Evolutionary conservation across 352 stramenopile species (phyloP), one percentile per base, ranked within the genome.

Genomic region (Poterioochromonas sp.): DNA sequence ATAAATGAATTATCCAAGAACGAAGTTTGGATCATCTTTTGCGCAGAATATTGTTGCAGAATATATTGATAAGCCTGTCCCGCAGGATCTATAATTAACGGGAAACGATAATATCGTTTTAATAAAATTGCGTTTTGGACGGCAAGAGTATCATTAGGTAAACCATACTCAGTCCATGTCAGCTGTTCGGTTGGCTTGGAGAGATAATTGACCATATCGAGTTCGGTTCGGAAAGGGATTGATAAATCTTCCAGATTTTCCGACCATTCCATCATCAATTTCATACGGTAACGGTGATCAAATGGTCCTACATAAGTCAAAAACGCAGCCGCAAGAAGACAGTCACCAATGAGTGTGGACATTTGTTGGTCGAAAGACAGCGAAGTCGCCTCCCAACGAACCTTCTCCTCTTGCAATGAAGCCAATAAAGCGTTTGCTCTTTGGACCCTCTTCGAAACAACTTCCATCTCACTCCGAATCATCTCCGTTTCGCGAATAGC

Each of bases 101-200:
- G 95, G 84, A 98, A 99, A 1, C 97, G 88, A 79, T 96, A 90
- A 83, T 96, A 98, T 15, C 94, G 88, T 80, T 97, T 88, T 43
- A 99, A 82, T 80, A 99, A 98, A 71, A 99, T 97, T 11, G 94
- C 96, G 84, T 99, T 99, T 82, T 99, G 95, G 71, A 98, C 90
- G 86, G 92, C 99, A 1, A 99, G 84, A 62, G 96, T 90, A 79
- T 99, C 97, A 0, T 89, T 89, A 5, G 96, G 95, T 63, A 99
- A 86, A 37, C 97, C 95, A 76, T 94, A 47, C 76, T 93, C 91
- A 41, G 54, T 43, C 85, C 85, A 89, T 76, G 93, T 85, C 32
- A 97, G 81, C 49, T 97, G 90, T 76, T 98, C 88, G 51, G 93
- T 94, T 37, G 94, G 92, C 54, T 89, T 93, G 63, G 91, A 97